Percentiles rank a stretch among this genome's conserved stretches.
Evolutionary conservation across 169 alveolate species (phyloP).

Genomic region (Cryptosporidium viatorum): DNA sequence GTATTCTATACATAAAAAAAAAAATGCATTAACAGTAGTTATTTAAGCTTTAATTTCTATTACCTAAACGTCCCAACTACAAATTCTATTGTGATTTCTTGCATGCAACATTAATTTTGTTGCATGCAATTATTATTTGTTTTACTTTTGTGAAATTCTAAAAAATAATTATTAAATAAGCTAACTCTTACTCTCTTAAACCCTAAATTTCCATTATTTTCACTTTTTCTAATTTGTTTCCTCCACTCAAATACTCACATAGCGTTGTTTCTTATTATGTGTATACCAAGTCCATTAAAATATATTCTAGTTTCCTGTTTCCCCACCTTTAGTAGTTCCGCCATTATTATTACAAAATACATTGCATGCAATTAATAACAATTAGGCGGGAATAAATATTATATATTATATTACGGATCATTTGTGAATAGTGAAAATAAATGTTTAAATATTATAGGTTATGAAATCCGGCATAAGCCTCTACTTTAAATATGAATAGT

Average conservation of each 20-base stretch:
- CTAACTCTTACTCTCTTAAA: neutral
- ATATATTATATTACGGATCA: no score
- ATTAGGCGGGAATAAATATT: neutral
- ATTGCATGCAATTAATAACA: neutral
- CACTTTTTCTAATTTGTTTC: neutral
- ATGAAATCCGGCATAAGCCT: neutral
- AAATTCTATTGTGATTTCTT: neutral
- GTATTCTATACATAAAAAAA: neutral
- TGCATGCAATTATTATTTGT: neutral
- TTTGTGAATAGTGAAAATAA: no score
- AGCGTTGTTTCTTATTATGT: no score
- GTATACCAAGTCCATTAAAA: neutral
- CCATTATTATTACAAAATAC: neutral
- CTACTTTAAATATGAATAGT: neutral
- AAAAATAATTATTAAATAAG: no score
- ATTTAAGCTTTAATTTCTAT: neutral
- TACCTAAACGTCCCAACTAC: neutral
- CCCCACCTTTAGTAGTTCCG: neutral
- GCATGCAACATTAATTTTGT: neutral
- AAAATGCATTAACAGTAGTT: neutral
- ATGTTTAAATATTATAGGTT: no score
- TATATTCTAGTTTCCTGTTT: neutral
- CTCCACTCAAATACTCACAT: neutral
- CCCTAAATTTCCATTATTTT: neutral
- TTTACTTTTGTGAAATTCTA: neutral